Evolutionary conservation across 2,329 filamentous ascomycete species (phyloP), one percentile per base, ranked within the genome.

Genomic region (Periglandula ipomoeae): DNA sequence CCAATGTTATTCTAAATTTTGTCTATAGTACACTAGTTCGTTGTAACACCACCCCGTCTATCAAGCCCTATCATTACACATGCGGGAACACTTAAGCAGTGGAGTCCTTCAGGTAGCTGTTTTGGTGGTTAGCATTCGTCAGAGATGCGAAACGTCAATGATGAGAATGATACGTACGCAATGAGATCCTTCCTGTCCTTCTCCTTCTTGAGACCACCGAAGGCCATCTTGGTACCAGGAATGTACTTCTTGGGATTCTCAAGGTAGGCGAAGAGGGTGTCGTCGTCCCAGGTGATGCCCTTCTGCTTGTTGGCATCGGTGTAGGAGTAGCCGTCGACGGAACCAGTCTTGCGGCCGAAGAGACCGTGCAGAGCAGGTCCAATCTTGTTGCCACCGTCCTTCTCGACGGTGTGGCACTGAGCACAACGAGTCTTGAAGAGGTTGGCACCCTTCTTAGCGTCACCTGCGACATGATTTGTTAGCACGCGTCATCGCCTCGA

Each of bases 241-340:
- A 98, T 96, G 84, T 90, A 98, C 82, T 97, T 97, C 86, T 98
- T 98, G 76, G 93, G 93, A 86, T 97, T 97, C 83, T 98, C 93
- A 66, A 98, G 90, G 84, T 98, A 98, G 60, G 84, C 81, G 75
- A 95, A 97, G 63, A 98, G 81, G 72, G 87, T 86, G 58, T 82
- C 71, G 68, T 95, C 83, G 61, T 89, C 74, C 93, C 93, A 98
- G 63, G 74, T 79, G 62, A 98, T 82, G 65, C 85, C 90, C 79
- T 95, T 95, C 67, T 85, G 76, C 86, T 97, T 97, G 87, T 98
- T 98, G 81, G 91, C 93, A 68, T 98, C 93, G 73, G 93, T 95
- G 84, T 97, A 98, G 67, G 89, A 77, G 83, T 86, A 98, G 59
- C 93, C 91, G 42, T 89, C 85, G 61, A 94, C 88, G 69, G 84